Conservation (phyloP, 2,329 filamentous ascomycete genomes). For the Fusarium sp. region DNA sequence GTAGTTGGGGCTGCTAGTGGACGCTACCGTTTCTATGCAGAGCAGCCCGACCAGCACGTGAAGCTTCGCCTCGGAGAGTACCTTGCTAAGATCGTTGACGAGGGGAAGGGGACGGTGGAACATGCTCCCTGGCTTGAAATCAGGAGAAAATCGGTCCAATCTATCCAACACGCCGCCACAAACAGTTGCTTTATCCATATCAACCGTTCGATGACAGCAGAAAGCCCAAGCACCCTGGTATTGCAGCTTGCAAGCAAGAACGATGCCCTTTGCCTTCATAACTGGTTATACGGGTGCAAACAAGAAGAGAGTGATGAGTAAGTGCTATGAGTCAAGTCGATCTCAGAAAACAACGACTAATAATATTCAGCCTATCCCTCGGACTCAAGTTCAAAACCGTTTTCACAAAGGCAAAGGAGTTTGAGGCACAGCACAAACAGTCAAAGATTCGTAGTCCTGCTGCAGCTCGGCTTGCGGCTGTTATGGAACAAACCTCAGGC, state of each 20-base stretch:
- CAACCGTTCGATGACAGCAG: constrained; percentile 28
- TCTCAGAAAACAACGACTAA: constrained; percentile 6
- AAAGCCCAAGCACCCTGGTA: constrained; percentile 18
- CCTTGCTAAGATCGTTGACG: constrained; percentile 3
- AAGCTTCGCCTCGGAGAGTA: constrained; percentile 13
- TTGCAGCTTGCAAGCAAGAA: constrained; percentile 34
- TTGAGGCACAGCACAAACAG: background rate
- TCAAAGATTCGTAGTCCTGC: background rate
- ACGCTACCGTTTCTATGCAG: background rate
- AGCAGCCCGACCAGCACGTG: background rate
- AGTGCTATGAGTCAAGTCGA: constrained; percentile 7
- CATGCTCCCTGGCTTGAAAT: constrained; percentile 39
- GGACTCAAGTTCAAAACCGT: constrained; percentile 13
- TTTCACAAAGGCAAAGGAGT: constrained; percentile 6
- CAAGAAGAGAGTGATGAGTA: constrained; percentile 13
- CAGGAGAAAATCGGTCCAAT: constrained; percentile 11
- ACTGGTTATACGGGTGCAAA: constrained; percentile 22
- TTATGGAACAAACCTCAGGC: background rate
- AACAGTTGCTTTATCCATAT: constrained; percentile 37
- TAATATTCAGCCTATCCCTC: constrained; percentile 18
- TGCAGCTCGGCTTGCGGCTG: background rate
- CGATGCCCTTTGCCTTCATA: constrained; percentile 22
- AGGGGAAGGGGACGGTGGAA: background rate
- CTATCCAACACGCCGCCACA: constrained; percentile 23
- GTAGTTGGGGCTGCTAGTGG: constrained; percentile 44